Evolutionary conservation across 371 early-diverging fungal species (phyloP), one percentile per base, ranked within the genome.

Genomic region (Syncephalastrum monosporum): DNA sequence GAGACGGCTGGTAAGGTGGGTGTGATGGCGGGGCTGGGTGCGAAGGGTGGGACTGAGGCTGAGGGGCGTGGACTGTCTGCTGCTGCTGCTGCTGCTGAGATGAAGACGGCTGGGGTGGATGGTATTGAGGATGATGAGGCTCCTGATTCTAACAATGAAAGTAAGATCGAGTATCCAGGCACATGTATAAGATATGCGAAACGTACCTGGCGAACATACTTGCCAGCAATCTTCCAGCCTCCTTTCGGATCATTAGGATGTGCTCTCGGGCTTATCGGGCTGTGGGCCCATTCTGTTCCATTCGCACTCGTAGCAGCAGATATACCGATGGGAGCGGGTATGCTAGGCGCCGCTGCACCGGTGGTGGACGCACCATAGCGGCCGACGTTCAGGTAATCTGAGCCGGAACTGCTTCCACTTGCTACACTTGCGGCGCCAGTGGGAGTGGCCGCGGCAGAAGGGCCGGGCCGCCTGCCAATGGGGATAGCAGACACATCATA

Each of bases 221-320:
- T 59, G 17, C 65, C 65, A 7, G 65, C 49, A 13, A 65, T 52
- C 44, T 60, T 65, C 65, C 65, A 65, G n/a, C 57, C 60, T 17
- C 47, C 47, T 46, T 64, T 57, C 6, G 58, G 58, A 42, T 64
- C 64, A 14, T 29, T 47, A 0, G 49, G 24, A n/a, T 52, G 41
- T n/a, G 57, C 42, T 42, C 55, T 38, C 48, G 65, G 65, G 19
- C 65, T 60, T 3, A 54, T 54, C 12, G 60, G 65, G 45, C 55
- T 60, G 21, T 48, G 55, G 2, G 56, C 42, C 42, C 63, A 21
- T 16, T 63, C 64, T 42, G 51, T 42, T 13, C 49, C 55, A 5
- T 23, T 45, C 12, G 57, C 41, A 41, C 21, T 49, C 25, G 42
- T 53, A 29, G 47, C 17, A 14, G 53, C 17, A 21, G 57, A 47